phyloP scores from a whole-genome alignment of 257 asterid species.

The Fraxinus excelsior region DNA sequence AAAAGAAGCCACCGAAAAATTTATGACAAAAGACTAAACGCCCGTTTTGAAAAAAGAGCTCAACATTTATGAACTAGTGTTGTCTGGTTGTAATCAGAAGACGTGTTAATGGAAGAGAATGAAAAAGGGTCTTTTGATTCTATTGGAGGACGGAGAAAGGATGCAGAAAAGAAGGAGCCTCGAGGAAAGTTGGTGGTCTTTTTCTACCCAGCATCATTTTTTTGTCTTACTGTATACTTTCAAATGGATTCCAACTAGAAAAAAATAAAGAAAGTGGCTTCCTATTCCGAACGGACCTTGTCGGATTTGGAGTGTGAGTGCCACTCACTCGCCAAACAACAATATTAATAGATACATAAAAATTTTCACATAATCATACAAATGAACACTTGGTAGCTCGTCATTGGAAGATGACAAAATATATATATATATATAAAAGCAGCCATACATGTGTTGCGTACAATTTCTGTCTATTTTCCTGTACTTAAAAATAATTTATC shows the following conservation, averaged over 20 bases:
- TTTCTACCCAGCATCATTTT: slow-evolving; percentile 11
- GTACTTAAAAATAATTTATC: too few relatives aligned
- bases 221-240: slow-evolving; percentile 27
- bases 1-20: slow-evolving; percentile 13
- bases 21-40: slow-evolving; percentile 1
- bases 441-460: too few relatives aligned
- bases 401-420: too few relatives aligned
- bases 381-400: too few relatives aligned
- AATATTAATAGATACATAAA: too few relatives aligned
- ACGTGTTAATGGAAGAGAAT: slow-evolving; percentile 22
- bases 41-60: not conserved
- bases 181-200: slow-evolving; percentile 30
- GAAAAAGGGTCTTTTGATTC: slow-evolving; percentile 28
- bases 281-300: not conserved
- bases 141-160: slow-evolving; percentile 29
- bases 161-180: slow-evolving; percentile 18
- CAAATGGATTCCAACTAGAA: not conserved
- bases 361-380: too few relatives aligned
- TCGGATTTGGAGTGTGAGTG: not conserved
- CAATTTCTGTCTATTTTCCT: too few relatives aligned
- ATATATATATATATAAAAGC: too few relatives aligned
- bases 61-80: not conserved
- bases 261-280: not conserved
- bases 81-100: not conserved
- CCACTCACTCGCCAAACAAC: not conserved